Conservation (phyloP, 202 grass and related monocot genomes). For the Hordeum pubiflorum region DNA sequence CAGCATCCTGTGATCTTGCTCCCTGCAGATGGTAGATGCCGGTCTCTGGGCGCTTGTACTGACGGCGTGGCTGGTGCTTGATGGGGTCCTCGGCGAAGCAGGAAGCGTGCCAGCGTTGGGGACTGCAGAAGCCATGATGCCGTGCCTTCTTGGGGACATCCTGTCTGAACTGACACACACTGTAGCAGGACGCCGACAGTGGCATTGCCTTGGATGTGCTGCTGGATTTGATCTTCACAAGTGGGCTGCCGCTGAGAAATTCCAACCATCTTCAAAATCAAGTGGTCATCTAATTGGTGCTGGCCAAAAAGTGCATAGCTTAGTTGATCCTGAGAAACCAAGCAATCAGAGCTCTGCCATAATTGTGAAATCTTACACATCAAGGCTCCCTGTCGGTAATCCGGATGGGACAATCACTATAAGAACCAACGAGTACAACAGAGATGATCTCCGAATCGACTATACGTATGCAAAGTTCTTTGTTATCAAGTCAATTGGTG, state of each 20-base stretch:
- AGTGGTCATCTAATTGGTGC: conserved; percentile 1
- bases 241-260: conserved; percentile 49
- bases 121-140: no score
- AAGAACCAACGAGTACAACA: conserved; percentile 50
- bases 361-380: conserved; percentile 45
- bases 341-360: conserved; percentile 27
- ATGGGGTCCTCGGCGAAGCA: no score
- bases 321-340: conserved; percentile 5
- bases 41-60: no score
- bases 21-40: no score
- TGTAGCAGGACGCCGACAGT: no score
- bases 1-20: no score
- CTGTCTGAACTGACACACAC: no score
- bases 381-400: conserved; percentile 24
- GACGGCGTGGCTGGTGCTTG: no score
- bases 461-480: conserved; percentile 80
- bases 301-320: conserved; percentile 5
- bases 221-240: conserved; percentile 36
- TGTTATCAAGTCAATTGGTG: conserved; percentile 85
- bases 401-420: conserved; percentile 42
- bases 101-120: no score
- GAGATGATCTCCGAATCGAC: conserved; percentile 41
- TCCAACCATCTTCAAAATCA: conserved; percentile 28
- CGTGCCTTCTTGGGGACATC: no score
- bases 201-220: conserved; percentile 17